phyloP scores from a whole-genome alignment of 2,329 filamentous ascomycete genomes.

The Epicoccum sorghinum region DNA sequence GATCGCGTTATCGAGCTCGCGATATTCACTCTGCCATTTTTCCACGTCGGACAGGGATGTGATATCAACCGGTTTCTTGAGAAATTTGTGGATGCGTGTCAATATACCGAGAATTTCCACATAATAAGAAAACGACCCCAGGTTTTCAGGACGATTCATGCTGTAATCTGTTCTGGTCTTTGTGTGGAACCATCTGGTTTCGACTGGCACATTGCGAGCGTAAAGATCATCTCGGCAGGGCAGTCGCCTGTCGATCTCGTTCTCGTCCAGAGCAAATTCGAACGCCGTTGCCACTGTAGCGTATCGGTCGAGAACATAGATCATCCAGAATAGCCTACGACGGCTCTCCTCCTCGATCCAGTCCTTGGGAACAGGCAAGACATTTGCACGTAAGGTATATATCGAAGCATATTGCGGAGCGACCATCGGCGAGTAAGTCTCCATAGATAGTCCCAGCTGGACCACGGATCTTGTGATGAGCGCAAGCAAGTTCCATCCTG shows the following conservation, averaged over 20 bases:
- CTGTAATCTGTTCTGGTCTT: constrained; percentile 62
- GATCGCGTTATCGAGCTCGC: constrained; percentile 79
- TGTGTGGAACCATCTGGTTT: constrained; percentile 78
- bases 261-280: constrained; percentile 87
- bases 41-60: constrained; percentile 83
- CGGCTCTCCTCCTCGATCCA: constrained; percentile 91
- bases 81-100: constrained; percentile 84
- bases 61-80: constrained; percentile 90
- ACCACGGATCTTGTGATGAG: constrained; percentile 88
- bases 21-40: constrained; percentile 86
- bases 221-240: constrained; percentile 89
- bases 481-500: constrained; percentile 90
- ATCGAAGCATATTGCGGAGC: constrained; percentile 83
- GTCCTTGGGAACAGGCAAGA: constrained; percentile 79
- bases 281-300: constrained; percentile 91
- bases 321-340: constrained; percentile 89
- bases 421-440: constrained; percentile 78
- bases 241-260: constrained; percentile 84
- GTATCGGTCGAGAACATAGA: constrained; percentile 88
- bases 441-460: constrained; percentile 83
- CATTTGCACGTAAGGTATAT: constrained; percentile 84
- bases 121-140: constrained; percentile 88
- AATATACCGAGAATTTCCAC: constrained; percentile 88
- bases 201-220: constrained; percentile 80
- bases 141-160: constrained; percentile 74